These are phyloP conservation scores for Stagonosporopsis cucurbitacearum DNA, from an alignment of 2,329 filamentous ascomycete species.

Conservation along the genomic window DNA sequence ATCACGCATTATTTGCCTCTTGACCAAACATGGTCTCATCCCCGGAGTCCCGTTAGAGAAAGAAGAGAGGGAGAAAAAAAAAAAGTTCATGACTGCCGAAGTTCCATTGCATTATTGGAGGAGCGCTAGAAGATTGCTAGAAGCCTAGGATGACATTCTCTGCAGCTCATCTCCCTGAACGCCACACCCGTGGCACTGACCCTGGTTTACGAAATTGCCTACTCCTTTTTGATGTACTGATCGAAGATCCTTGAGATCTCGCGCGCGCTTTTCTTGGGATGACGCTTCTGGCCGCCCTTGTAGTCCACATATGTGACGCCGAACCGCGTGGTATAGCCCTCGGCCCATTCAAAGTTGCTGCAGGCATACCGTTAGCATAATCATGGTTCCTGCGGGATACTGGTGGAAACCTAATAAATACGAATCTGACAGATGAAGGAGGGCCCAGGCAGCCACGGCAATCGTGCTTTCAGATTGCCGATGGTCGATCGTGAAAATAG, in stretches of 20 bases:
- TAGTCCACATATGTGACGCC: slow-evolving; percentile 87
- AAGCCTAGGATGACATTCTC: slow-evolving; percentile 20
- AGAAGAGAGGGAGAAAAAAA: too few species aligned
- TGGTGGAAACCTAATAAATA: slow-evolving; percentile 3
- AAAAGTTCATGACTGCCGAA: not conserved
- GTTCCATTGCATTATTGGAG: slow-evolving; percentile 4
- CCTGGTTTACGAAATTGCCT: slow-evolving; percentile 14
- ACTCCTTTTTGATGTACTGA: slow-evolving; percentile 69
- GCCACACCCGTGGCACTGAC: slow-evolving; percentile 22
- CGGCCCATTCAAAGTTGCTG: slow-evolving; percentile 89
- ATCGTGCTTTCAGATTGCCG: not conserved
- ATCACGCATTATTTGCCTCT: slow-evolving; percentile 11
- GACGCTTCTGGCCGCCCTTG: slow-evolving; percentile 75
- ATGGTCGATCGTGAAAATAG: not conserved
- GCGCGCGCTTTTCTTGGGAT: slow-evolving; percentile 83
- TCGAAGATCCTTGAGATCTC: slow-evolving; percentile 75
- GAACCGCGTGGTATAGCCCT: slow-evolving; percentile 86
- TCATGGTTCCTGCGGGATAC: slow-evolving; percentile 1
- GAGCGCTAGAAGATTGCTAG: slow-evolving; percentile 34
- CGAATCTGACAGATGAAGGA: not conserved
- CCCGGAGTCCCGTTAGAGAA: slow-evolving; percentile 2
- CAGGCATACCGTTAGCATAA: slow-evolving; percentile 32
- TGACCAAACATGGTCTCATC: slow-evolving; percentile 5
- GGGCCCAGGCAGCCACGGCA: slow-evolving; percentile 1
- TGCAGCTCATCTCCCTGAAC: slow-evolving; percentile 22